Evolutionary conservation across 139 green algal genomes (phyloP), one percentile per base, ranked within the genome.

Genomic region (Pleodorina starrii): DNA sequence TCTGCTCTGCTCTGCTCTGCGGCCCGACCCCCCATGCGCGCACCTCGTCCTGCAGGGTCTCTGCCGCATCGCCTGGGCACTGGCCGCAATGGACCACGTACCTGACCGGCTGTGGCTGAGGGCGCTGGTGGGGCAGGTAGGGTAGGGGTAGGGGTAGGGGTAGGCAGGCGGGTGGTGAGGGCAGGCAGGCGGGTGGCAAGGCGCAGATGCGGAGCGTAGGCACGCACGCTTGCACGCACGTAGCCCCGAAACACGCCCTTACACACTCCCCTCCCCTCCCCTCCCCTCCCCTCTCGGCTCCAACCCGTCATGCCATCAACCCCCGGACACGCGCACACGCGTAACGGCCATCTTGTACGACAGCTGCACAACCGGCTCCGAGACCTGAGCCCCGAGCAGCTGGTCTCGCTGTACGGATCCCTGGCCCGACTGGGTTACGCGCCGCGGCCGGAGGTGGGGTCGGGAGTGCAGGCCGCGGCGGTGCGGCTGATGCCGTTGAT

Each of bases 51-150:
- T 29, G 5, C 38, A 92, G 63, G 89, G 60, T 2, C 66, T 92
- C 38, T 74, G n/a, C 25, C 89, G 88, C 4, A 36, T 71, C 19
- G 25, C 40, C 2, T 92, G 89, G 89, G n/a, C 89, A 2, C 76
- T 92, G 50, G 89, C 73, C 1, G 73, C 89, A 0, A 36, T 92
- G 75, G 59, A 86, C 4, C 36, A 80, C 51, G 85, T 87, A n/a
- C 89, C 89, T 5, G 75, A 90, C 25, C 85, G 85, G 43, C 83
- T 92, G 43, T 92, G 89, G 89, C 63, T 92, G 48, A 51, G 89
- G 38, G 83, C 75, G 0, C 73, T 84, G 3, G 72, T 43, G 42
- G 89, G 89, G 36, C 78, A 85, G 78, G 78, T 85, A n/a, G 12
- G 77, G 71, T 38, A 10, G 38, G n/a, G 32, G 48, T 21, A 57